Evolutionary conservation across 805 yeast genomes (phyloP), one percentile per base, ranked within the genome.

Genomic region (Starmerella geochares): DNA sequence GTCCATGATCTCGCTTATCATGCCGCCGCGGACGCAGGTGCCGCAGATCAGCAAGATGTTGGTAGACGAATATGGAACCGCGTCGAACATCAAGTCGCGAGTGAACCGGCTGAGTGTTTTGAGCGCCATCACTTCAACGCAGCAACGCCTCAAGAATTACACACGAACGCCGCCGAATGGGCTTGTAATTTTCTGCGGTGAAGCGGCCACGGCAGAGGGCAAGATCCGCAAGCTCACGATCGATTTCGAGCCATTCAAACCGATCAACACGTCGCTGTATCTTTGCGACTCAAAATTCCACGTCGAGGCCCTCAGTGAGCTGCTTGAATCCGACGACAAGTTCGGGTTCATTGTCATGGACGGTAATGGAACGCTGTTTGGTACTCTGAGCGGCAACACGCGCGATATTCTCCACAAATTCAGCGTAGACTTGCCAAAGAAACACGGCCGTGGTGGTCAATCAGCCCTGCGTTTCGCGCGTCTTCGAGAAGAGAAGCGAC

Each of bases 401-500:
- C 83, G 98, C 74, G 96, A 92, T 55, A 86, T 92, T 40, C 74
- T 92, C 64, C 95, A 90, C 70, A 92, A 92, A 70, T 92, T 92
- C 71, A 83, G 87, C 1, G 99, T 92, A 50, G 99, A 92, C 69
- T 75, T 92, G 62, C 99, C 99, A 62, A 92, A 92, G 75, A 92
- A 92, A 86, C 98, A 92, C 76, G 98, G 98, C 64, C 84, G 98
- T 78, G 98, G 98, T 84, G 98, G 98, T 83, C 98, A 92, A 74
- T 92, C 99, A 55, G 98, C 99, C 40, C 67, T 92, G 60, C 97
- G 99, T 86, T 92, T 92, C 75, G 82, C 96, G 23, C 88, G 99
- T 77, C 77, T 92, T 69, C 84, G 99, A 78, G 98, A 92, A 62
- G 98, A 92, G 71, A 92, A 92, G 69, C 86, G 99, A 75, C 99